Conservation (phyloP, 2,329 filamentous ascomycete genomes). For the Paraphaeosphaeria sporulosa region DNA sequence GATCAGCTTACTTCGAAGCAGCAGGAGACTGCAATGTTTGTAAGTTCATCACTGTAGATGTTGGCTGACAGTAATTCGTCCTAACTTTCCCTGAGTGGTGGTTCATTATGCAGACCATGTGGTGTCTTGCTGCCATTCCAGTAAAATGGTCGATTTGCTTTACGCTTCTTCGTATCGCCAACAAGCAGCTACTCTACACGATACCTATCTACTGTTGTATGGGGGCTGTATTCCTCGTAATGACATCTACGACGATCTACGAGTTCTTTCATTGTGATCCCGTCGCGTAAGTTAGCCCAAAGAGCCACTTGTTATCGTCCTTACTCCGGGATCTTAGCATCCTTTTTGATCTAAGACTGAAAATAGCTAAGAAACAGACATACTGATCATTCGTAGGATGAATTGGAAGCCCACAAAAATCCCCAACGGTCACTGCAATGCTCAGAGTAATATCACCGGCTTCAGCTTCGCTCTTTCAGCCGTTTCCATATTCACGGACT, state of each 20-base stretch:
- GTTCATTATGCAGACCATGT: constrained; percentile 28
- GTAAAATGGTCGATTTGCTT: constrained; percentile 47
- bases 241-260: constrained; percentile 45
- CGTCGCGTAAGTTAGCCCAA: constrained; percentile 20
- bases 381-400: constrained; percentile 29
- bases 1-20: constrained; percentile 12
- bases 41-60: constrained; percentile 5
- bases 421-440: constrained; percentile 20
- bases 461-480: constrained; percentile 32
- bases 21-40: constrained; percentile 24
- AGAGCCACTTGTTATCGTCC: neutral
- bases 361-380: constrained; percentile 5
- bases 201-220: constrained; percentile 35
- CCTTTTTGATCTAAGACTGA: neutral
- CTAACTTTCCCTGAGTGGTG: constrained; percentile 15
- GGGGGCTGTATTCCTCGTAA: constrained; percentile 34
- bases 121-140: constrained; percentile 22
- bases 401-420: constrained; percentile 34
- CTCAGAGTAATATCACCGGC: constrained; percentile 22
- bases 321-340: neutral
- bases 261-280: constrained; percentile 36
- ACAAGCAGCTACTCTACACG: constrained; percentile 33
- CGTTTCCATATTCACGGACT: constrained; percentile 46
- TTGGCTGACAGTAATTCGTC: neutral
- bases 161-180: constrained; percentile 44